Evolutionary conservation across 2,329 filamentous ascomycete genomes (phyloP).

Genomic region (Aspergillus aculeatinus): DNA sequence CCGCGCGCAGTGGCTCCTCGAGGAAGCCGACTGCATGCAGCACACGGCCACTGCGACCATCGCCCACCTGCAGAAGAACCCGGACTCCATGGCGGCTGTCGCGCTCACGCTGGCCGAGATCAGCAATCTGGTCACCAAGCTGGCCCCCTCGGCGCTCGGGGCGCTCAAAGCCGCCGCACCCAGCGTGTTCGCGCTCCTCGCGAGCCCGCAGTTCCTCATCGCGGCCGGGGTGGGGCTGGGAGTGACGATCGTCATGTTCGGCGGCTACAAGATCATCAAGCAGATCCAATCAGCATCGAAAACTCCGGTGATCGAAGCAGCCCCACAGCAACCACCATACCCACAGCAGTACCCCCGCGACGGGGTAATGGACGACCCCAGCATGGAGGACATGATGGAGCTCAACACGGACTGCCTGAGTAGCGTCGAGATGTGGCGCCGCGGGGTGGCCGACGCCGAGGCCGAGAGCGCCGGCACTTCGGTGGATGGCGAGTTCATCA

Average conservation of each 20-base stretch:
- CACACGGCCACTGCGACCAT: slow-evolving; percentile 82
- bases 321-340: not conserved
- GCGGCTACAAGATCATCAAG: slow-evolving; percentile 97
- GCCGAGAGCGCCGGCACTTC: slow-evolving; percentile 57
- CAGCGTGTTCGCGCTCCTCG: slow-evolving; percentile 79
- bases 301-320: not conserved
- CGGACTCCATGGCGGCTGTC: slow-evolving; percentile 89
- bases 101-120: slow-evolving; percentile 91
- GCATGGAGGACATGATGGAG: slow-evolving; percentile 59
- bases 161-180: slow-evolving; percentile 79
- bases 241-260: slow-evolving; percentile 92
- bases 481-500: slow-evolving; percentile 66
- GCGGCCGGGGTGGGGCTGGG: slow-evolving; percentile 85
- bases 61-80: slow-evolving; percentile 73
- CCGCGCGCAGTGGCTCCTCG: slow-evolving; percentile 72
- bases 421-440: slow-evolving; percentile 62
- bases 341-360: not conserved
- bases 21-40: slow-evolving; percentile 86
- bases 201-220: slow-evolving; percentile 91
- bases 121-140: slow-evolving; percentile 74
- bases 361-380: slow-evolving; percentile 23
- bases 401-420: slow-evolving; percentile 52
- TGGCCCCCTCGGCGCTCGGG: slow-evolving; percentile 76
- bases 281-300: slow-evolving; percentile 57
- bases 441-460: slow-evolving; percentile 61